Percentiles rank a stretch among this genome's conserved stretches.
Evolutionary conservation across 2,329 filamentous ascomycete species (phyloP).

Genomic region (Dactylellina parvicollis): DNA sequence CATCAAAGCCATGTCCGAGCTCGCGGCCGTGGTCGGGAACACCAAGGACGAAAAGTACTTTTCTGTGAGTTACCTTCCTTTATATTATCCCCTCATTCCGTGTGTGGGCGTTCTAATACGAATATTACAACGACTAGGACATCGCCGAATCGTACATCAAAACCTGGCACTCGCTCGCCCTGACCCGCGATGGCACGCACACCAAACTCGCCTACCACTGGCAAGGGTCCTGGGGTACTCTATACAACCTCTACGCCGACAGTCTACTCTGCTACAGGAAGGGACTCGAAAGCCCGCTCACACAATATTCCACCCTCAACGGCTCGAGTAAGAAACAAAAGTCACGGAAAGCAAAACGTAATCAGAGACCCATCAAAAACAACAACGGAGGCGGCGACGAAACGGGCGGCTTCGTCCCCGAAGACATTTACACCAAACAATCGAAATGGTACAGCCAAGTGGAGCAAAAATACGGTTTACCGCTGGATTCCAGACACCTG

Average conservation of each 20-base stretch:
- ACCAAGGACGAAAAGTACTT: conserved; percentile 68
- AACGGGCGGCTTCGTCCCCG: conserved; percentile 69
- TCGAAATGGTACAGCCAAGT: conserved; percentile 83
- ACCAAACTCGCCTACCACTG: conserved; percentile 82
- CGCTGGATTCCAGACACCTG: conserved; percentile 81
- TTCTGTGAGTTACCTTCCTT: conserved; percentile 60
- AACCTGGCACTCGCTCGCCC: conserved; percentile 76
- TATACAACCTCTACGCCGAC: conserved; percentile 87
- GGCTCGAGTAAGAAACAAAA: no score
- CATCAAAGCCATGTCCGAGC: conserved; percentile 78
- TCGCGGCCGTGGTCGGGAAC: conserved; percentile 72
- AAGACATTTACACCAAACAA: conserved; percentile 79
- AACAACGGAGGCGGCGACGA: background rate
- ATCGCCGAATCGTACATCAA: conserved; percentile 74
- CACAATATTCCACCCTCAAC: conserved; percentile 53
- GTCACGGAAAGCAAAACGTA: conserved; percentile 56
- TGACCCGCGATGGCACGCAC: conserved; percentile 75
- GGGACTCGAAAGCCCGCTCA: conserved; percentile 42
- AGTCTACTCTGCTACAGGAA: conserved; percentile 80
- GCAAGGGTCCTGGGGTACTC: conserved; percentile 82
- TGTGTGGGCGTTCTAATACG: background rate
- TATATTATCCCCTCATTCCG: no score
- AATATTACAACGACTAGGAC: conserved; percentile 61
- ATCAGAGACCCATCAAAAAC: background rate
- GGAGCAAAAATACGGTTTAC: conserved; percentile 82